Conservation (phyloP, 257 asterid species). For the Schizonepeta tenuifolia region DNA sequence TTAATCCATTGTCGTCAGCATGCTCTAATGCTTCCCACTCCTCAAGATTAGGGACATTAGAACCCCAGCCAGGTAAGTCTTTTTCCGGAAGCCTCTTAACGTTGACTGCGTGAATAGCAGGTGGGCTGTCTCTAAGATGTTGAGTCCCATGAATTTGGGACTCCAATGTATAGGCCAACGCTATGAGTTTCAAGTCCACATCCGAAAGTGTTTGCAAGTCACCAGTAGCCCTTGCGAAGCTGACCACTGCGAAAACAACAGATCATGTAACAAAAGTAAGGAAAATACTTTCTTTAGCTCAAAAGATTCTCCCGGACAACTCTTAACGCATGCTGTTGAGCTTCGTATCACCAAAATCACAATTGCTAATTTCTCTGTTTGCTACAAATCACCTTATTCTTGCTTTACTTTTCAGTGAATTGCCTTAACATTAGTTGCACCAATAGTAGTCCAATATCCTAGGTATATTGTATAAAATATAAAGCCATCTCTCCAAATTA, state of each 20-base stretch:
- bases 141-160: constrained; percentile 83
- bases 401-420: background rate
- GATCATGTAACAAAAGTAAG: constrained; percentile 6
- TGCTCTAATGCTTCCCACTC: constrained; percentile 98
- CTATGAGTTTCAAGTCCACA: constrained; percentile 96
- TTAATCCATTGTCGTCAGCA: constrained; percentile 51
- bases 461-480: background rate
- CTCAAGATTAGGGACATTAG: constrained; percentile 85
- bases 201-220: constrained; percentile 98
- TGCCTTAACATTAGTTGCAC: background rate
- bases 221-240: constrained; percentile 95
- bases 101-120: constrained; percentile 73
- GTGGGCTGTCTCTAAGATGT: constrained; percentile 81
- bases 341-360: background rate
- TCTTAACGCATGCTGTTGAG: background rate
- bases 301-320: background rate
- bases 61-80: constrained; percentile 98
- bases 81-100: constrained; percentile 93
- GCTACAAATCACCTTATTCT: background rate
- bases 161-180: constrained; percentile 82
- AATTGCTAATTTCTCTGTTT: background rate
- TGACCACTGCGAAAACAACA: constrained; percentile 58
- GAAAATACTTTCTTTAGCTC: constrained; percentile 4
- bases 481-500: background rate
- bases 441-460: background rate